Evolutionary conservation across 1,284 basidiomycete species (phyloP).

Genomic region (Termitomyces sp.): DNA sequence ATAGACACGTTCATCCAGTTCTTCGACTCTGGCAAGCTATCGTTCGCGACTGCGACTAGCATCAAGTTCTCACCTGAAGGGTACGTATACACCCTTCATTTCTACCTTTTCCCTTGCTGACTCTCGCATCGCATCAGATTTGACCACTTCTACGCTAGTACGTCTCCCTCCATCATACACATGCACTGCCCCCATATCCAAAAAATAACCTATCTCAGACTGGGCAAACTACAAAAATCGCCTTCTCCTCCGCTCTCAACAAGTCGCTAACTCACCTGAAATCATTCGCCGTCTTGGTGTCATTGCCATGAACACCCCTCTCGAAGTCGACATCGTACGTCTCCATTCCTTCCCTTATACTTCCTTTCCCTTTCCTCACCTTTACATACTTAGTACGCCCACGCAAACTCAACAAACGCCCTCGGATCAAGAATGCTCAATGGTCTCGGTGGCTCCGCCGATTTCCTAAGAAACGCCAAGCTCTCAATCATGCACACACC

Average conservation of each 20-base stretch:
- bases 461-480: constrained; percentile 49
- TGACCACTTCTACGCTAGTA: constrained; percentile 40
- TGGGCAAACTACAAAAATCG: constrained; percentile 46
- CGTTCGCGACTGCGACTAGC: constrained; percentile 48
- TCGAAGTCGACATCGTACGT: constrained; percentile 45
- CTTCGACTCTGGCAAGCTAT: constrained; percentile 45
- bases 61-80: constrained; percentile 45
- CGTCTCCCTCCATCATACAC: constrained; percentile 11
- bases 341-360: neutral
- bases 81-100: constrained; percentile 19
- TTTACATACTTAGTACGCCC: constrained; percentile 34
- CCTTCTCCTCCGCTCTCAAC: constrained; percentile 49
- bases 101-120: neutral
- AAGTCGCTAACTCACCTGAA: constrained; percentile 50
- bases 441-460: constrained; percentile 46
- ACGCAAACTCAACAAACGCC: constrained; percentile 48
- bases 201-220: constrained; percentile 23
- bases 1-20: constrained; percentile 41
- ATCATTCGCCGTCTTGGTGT: constrained; percentile 46
- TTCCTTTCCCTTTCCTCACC: neutral
- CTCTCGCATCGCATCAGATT: constrained; percentile 26
- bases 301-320: constrained; percentile 51
- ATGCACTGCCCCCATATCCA: neutral
- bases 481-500: constrained; percentile 51
- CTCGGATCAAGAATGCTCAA: constrained; percentile 47